Percentiles rank a stretch among this genome's conserved stretches.
Conservation (phyloP, 345 rosid species). For the Lumnitzera littorea region DNA sequence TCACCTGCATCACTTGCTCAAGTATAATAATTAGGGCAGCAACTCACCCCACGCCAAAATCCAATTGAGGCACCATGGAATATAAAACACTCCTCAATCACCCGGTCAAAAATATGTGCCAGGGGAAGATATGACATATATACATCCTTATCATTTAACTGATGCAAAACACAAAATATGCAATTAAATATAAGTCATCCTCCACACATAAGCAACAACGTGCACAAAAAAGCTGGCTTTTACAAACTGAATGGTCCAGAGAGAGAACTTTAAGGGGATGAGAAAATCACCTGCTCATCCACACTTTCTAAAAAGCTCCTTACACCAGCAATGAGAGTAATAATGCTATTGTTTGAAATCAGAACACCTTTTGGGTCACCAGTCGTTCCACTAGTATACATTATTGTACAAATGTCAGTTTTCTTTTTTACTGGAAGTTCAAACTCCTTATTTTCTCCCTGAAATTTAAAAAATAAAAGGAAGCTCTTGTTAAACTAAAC, state of each 20-base stretch:
- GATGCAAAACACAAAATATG: slow-evolving; percentile 15
- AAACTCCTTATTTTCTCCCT: slow-evolving; percentile 65
- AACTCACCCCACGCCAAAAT: slow-evolving; percentile 93
- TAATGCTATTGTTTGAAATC: slow-evolving; percentile 86
- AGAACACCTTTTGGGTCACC: slow-evolving; percentile 98
- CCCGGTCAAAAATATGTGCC: slow-evolving; percentile 93
- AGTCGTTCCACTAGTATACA: slow-evolving; percentile 99
- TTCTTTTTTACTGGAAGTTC: slow-evolving; percentile 78
- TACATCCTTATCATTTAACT: slow-evolving; percentile 71
- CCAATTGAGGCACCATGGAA: slow-evolving; percentile 78
- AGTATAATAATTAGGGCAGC: too few relatives aligned
- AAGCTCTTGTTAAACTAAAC: background rate
- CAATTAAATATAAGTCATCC: slow-evolving; percentile 1
- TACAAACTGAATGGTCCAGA: too few relatives aligned
- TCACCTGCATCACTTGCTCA: slow-evolving; percentile 2
- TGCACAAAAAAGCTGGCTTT: background rate
- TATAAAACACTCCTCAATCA: slow-evolving; percentile 77
- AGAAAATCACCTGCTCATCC: slow-evolving; percentile 52
- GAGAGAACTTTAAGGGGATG: slow-evolving; percentile 1
- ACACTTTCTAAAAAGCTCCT: slow-evolving; percentile 45
- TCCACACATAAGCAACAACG: background rate
- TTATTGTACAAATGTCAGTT: slow-evolving; percentile 81
- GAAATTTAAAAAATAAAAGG: slow-evolving; percentile 12
- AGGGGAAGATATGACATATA: slow-evolving; percentile 93
- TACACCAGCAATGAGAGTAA: slow-evolving; percentile 71